Evolutionary conservation across 306 rosid genomes (phyloP), one percentile per base, ranked within the genome.

Genomic region (Alnus glutinosa): DNA sequence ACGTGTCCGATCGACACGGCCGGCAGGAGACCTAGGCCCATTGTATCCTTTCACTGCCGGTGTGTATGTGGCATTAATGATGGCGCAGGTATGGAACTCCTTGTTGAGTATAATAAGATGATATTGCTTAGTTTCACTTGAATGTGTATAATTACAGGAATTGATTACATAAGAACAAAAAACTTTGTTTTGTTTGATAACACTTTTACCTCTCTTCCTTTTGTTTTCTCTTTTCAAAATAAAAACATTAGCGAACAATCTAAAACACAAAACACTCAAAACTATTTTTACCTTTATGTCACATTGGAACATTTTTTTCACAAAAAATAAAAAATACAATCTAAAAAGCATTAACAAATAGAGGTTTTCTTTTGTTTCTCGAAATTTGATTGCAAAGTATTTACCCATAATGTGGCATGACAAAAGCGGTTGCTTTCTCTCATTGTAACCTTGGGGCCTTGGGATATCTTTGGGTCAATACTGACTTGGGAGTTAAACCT

Each of bases 11-110:
- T 79, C 93, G 9, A 55, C 85, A 61, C 90, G 98, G 44, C 93
- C 98, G 10, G 93, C 88, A 3, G 96, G 98, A 78, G 99, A 96
- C 80, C 91, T 96, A 3, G 98, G 99, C 39, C 98, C 99, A 7
- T 61, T 93, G n/a, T 55, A 89, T 82, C 97, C 99, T 15, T 96
- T 96, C 83, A 96, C 99, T 32, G 97, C 99, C 64, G 99, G 99
- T 89, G 99, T 96, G 67, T 95, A 77, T 71, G 97, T 95, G 85
- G 98, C 99, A n/a, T 64, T 96, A 76, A 96, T 96, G 99, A 96
- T 95, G 99, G 98, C 99, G 3, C 99, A 95, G 98, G 99, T 95
- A 80, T 39, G 75, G n/a, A 52, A 61, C 9, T 71, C 55, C 37
- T 34, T 62, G 13, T 19, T 13, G 58, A 16, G n/a, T 13, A 52